Conservation (phyloP, 2,329 filamentous ascomycete species). For the Fusarium multiceps region DNA sequence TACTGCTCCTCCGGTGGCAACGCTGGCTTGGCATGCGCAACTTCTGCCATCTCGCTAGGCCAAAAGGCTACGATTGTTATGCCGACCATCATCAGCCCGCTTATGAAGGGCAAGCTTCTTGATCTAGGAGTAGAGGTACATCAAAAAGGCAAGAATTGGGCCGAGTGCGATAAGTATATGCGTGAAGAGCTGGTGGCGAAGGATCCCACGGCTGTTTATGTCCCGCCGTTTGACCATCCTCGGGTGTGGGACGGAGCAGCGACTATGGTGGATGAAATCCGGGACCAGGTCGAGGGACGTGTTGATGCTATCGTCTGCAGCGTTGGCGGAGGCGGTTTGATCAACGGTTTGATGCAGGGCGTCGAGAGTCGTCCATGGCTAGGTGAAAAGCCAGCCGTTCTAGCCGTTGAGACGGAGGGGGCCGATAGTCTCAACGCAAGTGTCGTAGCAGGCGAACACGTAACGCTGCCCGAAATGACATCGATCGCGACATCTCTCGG, state of each 20-base stretch:
- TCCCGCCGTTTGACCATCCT: slow-evolving; percentile 76
- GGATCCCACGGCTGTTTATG: slow-evolving; percentile 69
- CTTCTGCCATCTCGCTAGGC: slow-evolving; percentile 72
- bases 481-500: slow-evolving; percentile 81
- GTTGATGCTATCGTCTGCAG: slow-evolving; percentile 80
- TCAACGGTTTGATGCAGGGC: slow-evolving; percentile 80
- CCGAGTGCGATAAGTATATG: slow-evolving; percentile 75
- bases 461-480: slow-evolving; percentile 77
- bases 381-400: slow-evolving; percentile 59
- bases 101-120: slow-evolving; percentile 78
- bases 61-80: slow-evolving; percentile 81
- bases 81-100: slow-evolving; percentile 70
- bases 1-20: slow-evolving; percentile 86
- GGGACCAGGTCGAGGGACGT: slow-evolving; percentile 55
- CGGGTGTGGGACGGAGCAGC: slow-evolving; percentile 75
- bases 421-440: slow-evolving; percentile 76
- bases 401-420: slow-evolving; percentile 81
- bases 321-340: slow-evolving; percentile 83
- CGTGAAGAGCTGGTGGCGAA: slow-evolving; percentile 65
- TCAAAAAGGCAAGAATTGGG: slow-evolving; percentile 74
- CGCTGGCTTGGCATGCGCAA: slow-evolving; percentile 83
- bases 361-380: slow-evolving; percentile 61
- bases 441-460: slow-evolving; percentile 65
- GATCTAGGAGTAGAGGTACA: slow-evolving; percentile 76
- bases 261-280: slow-evolving; percentile 66